These are phyloP conservation scores for Sporothrix brunneoviolacea DNA, from an alignment of 2,329 filamentous ascomycete species.

Conservation along the genomic window DNA sequence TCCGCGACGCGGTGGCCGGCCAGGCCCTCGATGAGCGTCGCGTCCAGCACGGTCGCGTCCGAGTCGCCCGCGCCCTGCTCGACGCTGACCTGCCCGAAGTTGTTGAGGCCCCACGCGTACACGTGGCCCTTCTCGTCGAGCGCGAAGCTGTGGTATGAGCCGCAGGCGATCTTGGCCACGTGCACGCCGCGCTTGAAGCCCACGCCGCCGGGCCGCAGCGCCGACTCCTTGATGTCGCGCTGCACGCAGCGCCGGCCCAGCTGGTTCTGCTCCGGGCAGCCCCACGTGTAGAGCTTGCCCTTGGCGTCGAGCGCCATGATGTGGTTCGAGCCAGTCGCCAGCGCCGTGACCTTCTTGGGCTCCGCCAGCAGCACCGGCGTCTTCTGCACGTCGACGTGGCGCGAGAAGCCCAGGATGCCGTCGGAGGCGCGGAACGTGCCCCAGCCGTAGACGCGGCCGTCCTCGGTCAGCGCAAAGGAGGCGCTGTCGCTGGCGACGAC, in stretches of 20 bases:
- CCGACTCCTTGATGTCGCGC: constrained; percentile 36
- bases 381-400: constrained; percentile 31
- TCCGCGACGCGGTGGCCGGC: constrained; percentile 56
- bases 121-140: constrained; percentile 64
- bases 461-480: constrained; percentile 67
- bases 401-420: constrained; percentile 38
- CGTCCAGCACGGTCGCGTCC: constrained; percentile 65
- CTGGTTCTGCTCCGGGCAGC: constrained; percentile 61
- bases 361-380: constrained; percentile 50
- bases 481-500: constrained; percentile 68
- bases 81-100: constrained; percentile 70
- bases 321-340: constrained; percentile 65
- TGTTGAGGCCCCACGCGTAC: constrained; percentile 81
- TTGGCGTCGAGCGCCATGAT: constrained; percentile 60
- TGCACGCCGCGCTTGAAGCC: constrained; percentile 45
- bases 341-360: constrained; percentile 58
- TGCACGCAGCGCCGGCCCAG: constrained; percentile 56
- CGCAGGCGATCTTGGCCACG: constrained; percentile 57
- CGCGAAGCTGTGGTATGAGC: constrained; percentile 78
- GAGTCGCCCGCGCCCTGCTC: constrained; percentile 57
- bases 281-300: constrained; percentile 63
- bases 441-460: constrained; percentile 75
- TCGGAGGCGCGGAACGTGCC: constrained; percentile 65
- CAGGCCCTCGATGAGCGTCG: constrained; percentile 60
- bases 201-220: constrained; percentile 29